A percentile compares a stretch with the other conserved stretches of the same genome.
Conservation (phyloP, 257 asterid genomes). For the Lantana camara region DNA sequence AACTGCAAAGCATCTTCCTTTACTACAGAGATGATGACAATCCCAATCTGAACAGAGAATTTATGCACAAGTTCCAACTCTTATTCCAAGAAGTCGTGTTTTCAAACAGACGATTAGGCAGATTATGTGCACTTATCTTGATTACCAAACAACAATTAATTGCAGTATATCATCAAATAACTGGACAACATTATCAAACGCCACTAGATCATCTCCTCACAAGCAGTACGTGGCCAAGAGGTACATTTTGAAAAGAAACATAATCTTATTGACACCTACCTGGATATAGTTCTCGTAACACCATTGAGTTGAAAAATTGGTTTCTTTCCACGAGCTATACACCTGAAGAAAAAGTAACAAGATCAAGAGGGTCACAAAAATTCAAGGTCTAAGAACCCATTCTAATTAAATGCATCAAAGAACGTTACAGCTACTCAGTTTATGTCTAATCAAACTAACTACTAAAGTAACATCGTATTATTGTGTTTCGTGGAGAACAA, state of each 20-base stretch:
- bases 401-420: conserved; percentile 5
- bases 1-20: background rate
- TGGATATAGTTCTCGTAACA: conserved; percentile 92
- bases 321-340: conserved; percentile 88
- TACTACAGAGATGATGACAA: conserved; percentile 11
- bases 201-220: conserved; percentile 2
- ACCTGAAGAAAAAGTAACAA: conserved; percentile 52
- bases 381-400: background rate
- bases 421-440: conserved; percentile 1
- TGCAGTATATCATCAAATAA: too few species aligned
- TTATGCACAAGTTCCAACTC: background rate
- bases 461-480: conserved; percentile 9
- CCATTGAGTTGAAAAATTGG: conserved; percentile 90
- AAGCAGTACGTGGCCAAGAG: conserved; percentile 10
- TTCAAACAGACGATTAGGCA: conserved; percentile 3
- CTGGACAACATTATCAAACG: conserved; percentile 11
- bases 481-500: background rate
- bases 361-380: conserved; percentile 5
- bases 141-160: conserved; percentile 13
- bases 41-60: conserved; percentile 5
- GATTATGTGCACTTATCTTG: conserved; percentile 3
- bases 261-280: conserved; percentile 35
- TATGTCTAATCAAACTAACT: conserved; percentile 6
- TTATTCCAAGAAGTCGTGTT: conserved; percentile 2
- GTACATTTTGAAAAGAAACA: conserved; percentile 3